Evolutionary conservation across 306 rosid genomes (phyloP).

Genomic region (Abrus precatorius): DNA sequence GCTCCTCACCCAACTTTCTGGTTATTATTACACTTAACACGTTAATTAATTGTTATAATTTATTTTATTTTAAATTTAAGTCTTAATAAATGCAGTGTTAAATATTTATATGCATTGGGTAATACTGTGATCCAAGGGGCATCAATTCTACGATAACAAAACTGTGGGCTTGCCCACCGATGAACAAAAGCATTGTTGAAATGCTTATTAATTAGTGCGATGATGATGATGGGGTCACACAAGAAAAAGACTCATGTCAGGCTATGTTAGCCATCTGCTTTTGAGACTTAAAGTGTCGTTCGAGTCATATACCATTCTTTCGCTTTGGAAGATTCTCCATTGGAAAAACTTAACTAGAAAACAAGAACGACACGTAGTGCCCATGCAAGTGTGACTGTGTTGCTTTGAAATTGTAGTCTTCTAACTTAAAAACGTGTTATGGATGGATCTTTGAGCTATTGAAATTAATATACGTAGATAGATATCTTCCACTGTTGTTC

Average conservation of each 20-base stretch:
- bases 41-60: too few species aligned
- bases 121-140: background rate
- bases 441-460: background rate
- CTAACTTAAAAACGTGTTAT: background rate
- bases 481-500: background rate
- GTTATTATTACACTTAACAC: background rate
- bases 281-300: conserved; percentile 17
- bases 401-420: background rate
- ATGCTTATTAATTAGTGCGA: background rate
- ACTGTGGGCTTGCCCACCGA: conserved; percentile 3
- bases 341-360: conserved; percentile 9
- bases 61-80: too few species aligned
- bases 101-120: too few species aligned
- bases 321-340: conserved; percentile 9
- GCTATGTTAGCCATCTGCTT: conserved; percentile 5
- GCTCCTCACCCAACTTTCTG: conserved; percentile 5
- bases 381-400: conserved; percentile 49
- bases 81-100: too few species aligned
- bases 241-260: background rate
- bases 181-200: background rate
- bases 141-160: background rate
- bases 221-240: background rate
- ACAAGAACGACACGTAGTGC: conserved; percentile 51
- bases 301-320: background rate
- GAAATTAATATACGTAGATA: background rate